These are phyloP conservation scores for Coprinellus micaceus DNA, from an alignment of 768 basidiomycete genomes.

Conservation along the genomic window DNA sequence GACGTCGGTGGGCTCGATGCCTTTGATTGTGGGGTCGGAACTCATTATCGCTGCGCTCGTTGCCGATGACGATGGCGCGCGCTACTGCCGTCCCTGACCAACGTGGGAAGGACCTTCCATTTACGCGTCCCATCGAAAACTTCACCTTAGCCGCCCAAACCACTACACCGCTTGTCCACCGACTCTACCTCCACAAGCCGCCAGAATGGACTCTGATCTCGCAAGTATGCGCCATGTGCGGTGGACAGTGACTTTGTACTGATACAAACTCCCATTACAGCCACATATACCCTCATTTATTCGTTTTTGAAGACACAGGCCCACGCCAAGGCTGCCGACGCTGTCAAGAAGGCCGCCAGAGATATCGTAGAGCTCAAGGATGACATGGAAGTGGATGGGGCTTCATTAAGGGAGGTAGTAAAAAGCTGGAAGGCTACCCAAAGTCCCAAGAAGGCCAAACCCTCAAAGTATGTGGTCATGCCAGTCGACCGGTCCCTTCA, in stretches of 20 bases:
- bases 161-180: slow-evolving; percentile 1
- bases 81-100: background rate
- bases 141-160: slow-evolving; percentile 6
- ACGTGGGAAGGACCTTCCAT: slow-evolving; percentile 29
- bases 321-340: slow-evolving; percentile 68
- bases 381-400: slow-evolving; percentile 41
- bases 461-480: slow-evolving; percentile 18
- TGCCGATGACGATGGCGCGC: slow-evolving; percentile 8
- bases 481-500: slow-evolving; percentile 3
- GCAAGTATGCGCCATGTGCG: slow-evolving; percentile 39
- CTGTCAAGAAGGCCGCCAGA: slow-evolving; percentile 72
- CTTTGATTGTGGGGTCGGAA: slow-evolving; percentile 64
- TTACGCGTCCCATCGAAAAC: slow-evolving; percentile 21
- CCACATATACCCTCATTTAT: slow-evolving; percentile 73
- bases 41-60: slow-evolving; percentile 33
- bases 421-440: slow-evolving; percentile 54
- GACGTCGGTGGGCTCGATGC: slow-evolving; percentile 55
- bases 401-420: slow-evolving; percentile 63
- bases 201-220: slow-evolving; percentile 46
- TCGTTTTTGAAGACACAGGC: slow-evolving; percentile 64
- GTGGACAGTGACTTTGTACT: background rate
- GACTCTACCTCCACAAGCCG: slow-evolving; percentile 8
- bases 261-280: slow-evolving; percentile 33
- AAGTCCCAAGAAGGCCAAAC: slow-evolving; percentile 18
- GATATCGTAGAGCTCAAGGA: slow-evolving; percentile 59